These are phyloP conservation scores for Rhynchosporium agropyri DNA, from an alignment of 2,329 filamentous ascomycete genomes.

Conservation along the genomic window DNA sequence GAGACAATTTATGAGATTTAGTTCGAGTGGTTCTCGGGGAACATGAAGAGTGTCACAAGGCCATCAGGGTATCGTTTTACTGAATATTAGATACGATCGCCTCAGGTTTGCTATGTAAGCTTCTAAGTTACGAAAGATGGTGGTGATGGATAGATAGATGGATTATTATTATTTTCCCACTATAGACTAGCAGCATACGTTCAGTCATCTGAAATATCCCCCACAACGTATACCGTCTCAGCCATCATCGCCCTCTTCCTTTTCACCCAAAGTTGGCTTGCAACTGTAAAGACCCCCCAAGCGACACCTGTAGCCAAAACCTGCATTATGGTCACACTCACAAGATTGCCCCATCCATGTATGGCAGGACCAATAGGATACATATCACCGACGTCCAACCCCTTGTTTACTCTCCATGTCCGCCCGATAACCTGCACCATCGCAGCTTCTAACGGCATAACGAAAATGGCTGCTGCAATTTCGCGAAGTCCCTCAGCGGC, in stretches of 20 bases:
- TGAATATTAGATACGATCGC: no score
- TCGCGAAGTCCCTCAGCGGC: slow-evolving; percentile 40
- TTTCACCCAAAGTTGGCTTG: slow-evolving; percentile 27
- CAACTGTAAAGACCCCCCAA: slow-evolving; percentile 38
- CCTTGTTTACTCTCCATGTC: slow-evolving; percentile 33
- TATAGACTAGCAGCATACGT: no score
- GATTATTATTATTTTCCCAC: no score
- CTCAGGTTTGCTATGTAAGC: no score
- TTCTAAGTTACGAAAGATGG: no score
- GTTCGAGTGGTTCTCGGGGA: no score
- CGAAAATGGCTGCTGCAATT: slow-evolving; percentile 35
- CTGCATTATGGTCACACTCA: slow-evolving; percentile 35
- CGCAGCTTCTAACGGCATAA: slow-evolving; percentile 40
- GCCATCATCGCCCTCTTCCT: slow-evolving; percentile 11
- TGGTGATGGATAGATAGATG: no score
- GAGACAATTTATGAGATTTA: no score
- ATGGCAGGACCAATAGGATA: slow-evolving; percentile 25
- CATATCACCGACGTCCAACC: slow-evolving; percentile 30
- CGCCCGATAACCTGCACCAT: slow-evolving; percentile 40
- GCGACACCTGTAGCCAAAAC: slow-evolving; percentile 34
- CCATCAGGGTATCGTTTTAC: no score
- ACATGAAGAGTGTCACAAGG: no score
- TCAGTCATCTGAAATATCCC: not conserved
- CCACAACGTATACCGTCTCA: not conserved
- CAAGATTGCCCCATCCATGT: slow-evolving; percentile 32